Percentiles rank a stretch among this genome's conserved stretches.
Evolutionary conservation across 2,329 filamentous ascomycete species (phyloP).

Genomic region (Cytospora piceicola): DNA sequence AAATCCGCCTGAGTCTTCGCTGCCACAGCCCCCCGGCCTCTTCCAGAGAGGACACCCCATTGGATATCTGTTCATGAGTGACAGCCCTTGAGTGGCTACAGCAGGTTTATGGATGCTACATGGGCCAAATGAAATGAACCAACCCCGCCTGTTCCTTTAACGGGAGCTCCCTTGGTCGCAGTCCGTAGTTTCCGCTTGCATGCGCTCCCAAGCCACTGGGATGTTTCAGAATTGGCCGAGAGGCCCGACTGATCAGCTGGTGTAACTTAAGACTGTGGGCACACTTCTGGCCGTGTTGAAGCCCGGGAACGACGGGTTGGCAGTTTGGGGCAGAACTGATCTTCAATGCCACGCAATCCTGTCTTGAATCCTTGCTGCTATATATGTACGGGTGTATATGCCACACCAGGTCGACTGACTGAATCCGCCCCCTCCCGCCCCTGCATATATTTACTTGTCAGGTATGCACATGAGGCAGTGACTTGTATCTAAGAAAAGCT

Average conservation of each 20-base stretch:
- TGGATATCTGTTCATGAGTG: background rate
- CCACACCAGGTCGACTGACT: background rate
- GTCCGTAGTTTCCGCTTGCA: slow-evolving; percentile 2
- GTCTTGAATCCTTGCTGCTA: background rate
- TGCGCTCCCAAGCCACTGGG: slow-evolving; percentile 13
- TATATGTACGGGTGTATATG: background rate
- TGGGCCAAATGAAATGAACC: background rate
- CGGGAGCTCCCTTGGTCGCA: slow-evolving; percentile 20
- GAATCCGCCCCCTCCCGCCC: no score
- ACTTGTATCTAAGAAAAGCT: background rate
- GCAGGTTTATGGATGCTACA: background rate
- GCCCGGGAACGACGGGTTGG: background rate
- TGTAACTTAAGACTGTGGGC: background rate
- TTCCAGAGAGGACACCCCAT: background rate
- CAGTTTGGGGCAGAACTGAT: background rate
- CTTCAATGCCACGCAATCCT: background rate
- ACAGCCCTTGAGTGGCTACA: background rate
- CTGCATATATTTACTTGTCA: background rate
- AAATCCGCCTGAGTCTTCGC: background rate
- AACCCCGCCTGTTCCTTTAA: slow-evolving; percentile 17
- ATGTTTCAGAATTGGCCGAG: background rate
- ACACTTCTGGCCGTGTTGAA: background rate
- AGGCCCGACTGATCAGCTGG: background rate
- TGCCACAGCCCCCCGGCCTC: background rate
- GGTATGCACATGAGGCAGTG: background rate